Evolutionary conservation across 2,329 filamentous ascomycete species (phyloP), one percentile per base, ranked within the genome.

Genomic region (Apiospora koreana): DNA sequence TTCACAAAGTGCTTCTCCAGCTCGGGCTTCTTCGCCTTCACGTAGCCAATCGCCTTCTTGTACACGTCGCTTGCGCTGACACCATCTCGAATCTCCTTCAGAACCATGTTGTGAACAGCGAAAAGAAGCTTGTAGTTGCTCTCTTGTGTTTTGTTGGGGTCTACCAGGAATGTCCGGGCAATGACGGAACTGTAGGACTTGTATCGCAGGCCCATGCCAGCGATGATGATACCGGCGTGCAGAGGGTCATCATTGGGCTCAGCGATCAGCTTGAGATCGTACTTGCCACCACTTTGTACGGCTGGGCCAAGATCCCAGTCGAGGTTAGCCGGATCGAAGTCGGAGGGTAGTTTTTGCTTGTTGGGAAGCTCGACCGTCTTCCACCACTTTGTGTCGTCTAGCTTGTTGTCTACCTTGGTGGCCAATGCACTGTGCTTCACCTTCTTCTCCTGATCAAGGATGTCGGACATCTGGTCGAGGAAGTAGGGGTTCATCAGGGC

Each of bases 401-500:
- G 91, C 83, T 98, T 98, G 77, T 91, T 89, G 75, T 95, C 91
- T 42, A 99, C 92, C 81, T 95, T 96, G 77, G 94, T 91, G n/a
- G 93, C 91, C 9, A 99, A 87, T 2, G 88, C 87, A 74, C 92
- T 93, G 82, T 99, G 96, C 73, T 94, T 96, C 79, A 98, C 94
- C 80, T 97, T 97, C 86, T 97, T 98, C 81, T 98, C 97, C 75
- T 95, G 92, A 78, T 99, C 96, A 71, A 99, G 89, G 68, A 98
- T 92, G 76, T 93, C 92, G 67, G 95, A 97, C 95, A 99, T 98
- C 80, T 98, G 95, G 79, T 99, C 96, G 74, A 99, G 91, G 80
- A 98, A 98, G 82, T 96, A 99, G 71, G 95, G 94, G 67, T 94
- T 94, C 91, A 98, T 97, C 71, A 98, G 86, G 71, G 94, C 95